Conservation (phyloP, 345 rosid genomes). For the Anastatica hierochuntica region DNA sequence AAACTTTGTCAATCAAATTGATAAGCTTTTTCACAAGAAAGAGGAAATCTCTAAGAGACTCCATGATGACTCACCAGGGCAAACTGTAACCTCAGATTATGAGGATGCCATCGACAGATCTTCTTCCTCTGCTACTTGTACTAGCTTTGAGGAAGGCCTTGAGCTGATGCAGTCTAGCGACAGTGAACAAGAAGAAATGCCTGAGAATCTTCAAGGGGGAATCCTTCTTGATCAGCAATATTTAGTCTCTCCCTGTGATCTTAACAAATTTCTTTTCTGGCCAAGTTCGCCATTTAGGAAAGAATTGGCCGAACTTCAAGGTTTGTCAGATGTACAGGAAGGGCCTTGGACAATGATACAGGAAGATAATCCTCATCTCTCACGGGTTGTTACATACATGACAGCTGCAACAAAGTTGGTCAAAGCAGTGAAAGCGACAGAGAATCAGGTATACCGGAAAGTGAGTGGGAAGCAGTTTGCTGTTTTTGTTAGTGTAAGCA, state of each 20-base stretch:
- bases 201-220: slow-evolving; percentile 66
- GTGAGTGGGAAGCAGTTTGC: slow-evolving; percentile 51
- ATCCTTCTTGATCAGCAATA: slow-evolving; percentile 56
- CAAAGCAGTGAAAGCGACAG: slow-evolving; percentile 70
- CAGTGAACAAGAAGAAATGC: slow-evolving; percentile 36
- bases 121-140: slow-evolving; percentile 19
- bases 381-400: slow-evolving; percentile 45
- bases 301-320: slow-evolving; percentile 61
- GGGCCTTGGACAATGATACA: slow-evolving; percentile 60
- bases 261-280: slow-evolving; percentile 59
- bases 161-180: slow-evolving; percentile 41
- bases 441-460: slow-evolving; percentile 60
- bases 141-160: slow-evolving; percentile 59
- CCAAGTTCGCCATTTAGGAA: slow-evolving; percentile 59
- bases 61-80: slow-evolving; percentile 33
- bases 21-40: slow-evolving; percentile 51
- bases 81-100: slow-evolving; percentile 42
- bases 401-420: slow-evolving; percentile 67
- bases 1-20: slow-evolving; percentile 37
- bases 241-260: slow-evolving; percentile 29
- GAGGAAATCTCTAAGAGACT: slow-evolving; percentile 30
- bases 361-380: slow-evolving; percentile 31
- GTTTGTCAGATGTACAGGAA: slow-evolving; percentile 53
- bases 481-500: slow-evolving; percentile 42
- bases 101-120: slow-evolving; percentile 54